Percentiles rank a stretch among this genome's conserved stretches.
Evolutionary conservation across 2,329 filamentous ascomycete species (phyloP).

Genomic region (Neonectria hederae): DNA sequence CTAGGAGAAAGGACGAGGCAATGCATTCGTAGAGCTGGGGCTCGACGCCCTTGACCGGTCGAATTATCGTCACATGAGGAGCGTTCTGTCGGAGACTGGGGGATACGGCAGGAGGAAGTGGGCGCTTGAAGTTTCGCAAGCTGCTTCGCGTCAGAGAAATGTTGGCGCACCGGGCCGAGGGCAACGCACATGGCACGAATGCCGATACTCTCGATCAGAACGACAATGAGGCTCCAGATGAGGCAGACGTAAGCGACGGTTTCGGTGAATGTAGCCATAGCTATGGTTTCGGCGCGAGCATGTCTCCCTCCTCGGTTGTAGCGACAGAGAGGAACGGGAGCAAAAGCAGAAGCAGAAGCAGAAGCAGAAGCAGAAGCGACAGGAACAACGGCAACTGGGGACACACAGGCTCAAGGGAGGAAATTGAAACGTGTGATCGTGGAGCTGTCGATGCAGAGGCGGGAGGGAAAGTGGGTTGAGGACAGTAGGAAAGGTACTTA

Average conservation of each 20-base stretch:
- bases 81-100: constrained; percentile 62
- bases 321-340: background rate
- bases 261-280: constrained; percentile 47
- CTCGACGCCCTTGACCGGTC: constrained; percentile 92
- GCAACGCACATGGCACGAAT: constrained; percentile 62
- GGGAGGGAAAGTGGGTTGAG: constrained; percentile 14
- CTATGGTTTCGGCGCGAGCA: background rate
- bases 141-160: constrained; percentile 43
- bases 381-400: background rate
- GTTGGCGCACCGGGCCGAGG: background rate
- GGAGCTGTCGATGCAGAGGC: constrained; percentile 12
- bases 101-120: constrained; percentile 60
- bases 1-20: constrained; percentile 82
- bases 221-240: constrained; percentile 62
- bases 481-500: constrained; percentile 6
- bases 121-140: constrained; percentile 63
- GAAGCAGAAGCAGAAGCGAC: background rate
- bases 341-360: background rate
- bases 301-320: constrained; percentile 10
- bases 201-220: constrained; percentile 65
- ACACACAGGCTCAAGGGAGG: background rate
- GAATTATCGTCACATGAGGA: constrained; percentile 88
- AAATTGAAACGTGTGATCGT: constrained; percentile 9
- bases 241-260: constrained; percentile 58
- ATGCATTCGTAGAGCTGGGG: constrained; percentile 92